Conservation (phyloP, 345 rosid species). For the Eucalyptus grandis region DNA sequence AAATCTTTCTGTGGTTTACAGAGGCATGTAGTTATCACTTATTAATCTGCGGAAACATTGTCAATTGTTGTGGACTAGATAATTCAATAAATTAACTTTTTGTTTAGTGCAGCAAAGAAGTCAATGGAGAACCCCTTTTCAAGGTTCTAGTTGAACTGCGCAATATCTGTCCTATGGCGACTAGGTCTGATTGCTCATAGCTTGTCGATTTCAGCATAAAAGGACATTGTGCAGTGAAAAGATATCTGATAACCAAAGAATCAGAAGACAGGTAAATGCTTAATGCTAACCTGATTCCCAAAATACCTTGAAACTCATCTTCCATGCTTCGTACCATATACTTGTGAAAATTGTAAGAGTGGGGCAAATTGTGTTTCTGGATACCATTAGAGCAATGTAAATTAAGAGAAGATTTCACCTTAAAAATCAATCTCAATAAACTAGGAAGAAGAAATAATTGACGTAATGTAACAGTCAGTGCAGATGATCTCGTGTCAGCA, state of each 20-base stretch:
- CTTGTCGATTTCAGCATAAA: neutral
- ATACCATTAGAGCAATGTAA: neutral
- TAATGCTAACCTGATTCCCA: constrained; percentile 65
- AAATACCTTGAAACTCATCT: constrained; percentile 94
- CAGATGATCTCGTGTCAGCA: neutral
- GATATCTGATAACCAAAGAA: neutral
- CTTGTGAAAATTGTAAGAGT: constrained; percentile 73
- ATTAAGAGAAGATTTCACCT: neutral
- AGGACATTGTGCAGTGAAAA: neutral
- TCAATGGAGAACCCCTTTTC: neutral
- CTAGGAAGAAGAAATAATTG: neutral
- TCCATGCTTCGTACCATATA: constrained; percentile 98
- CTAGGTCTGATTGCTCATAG: neutral
- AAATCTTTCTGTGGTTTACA: neutral
- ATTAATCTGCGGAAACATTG: neutral
- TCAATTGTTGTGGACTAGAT: neutral
- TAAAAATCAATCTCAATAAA: neutral
- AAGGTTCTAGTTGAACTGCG: neutral
- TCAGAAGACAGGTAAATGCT: neutral
- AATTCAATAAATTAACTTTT: neutral
- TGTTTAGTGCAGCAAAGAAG: neutral
- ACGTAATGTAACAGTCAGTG: neutral
- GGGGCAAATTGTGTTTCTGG: constrained; percentile 86
- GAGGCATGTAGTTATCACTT: neutral
- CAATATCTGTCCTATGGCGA: neutral